Evolutionary conservation across 2,329 filamentous ascomycete genomes (phyloP), one percentile per base, ranked within the genome.

Genomic region (Neonectria sp.): DNA sequence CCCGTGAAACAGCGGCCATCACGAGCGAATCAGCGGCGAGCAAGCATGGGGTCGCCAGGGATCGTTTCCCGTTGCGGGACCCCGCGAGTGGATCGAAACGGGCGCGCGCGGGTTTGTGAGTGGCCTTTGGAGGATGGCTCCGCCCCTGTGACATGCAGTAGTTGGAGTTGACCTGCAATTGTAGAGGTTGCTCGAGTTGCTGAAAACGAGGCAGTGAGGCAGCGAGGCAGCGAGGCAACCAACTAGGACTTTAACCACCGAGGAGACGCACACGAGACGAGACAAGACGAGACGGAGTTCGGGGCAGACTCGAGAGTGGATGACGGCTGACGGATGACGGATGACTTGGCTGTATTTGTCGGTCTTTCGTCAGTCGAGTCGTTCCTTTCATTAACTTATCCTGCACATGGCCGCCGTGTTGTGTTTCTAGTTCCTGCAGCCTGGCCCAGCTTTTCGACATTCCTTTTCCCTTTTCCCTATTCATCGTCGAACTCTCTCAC

Each of bases 1-100:
- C 71, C 74, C 76, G 72, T 75, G 73, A 56, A 73, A 78, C 71
- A 76, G 60, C 62, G 76, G 73, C 66, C 76, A 62, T 67, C 79
- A 80, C 73, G 74, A 77, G 74, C 75, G 73, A 77, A 77, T 77
- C 75, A 76, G 49, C 27, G 51, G 11, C 35, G 40, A 29, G 48
- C n/a, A 55, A 46, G 52, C 52, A 24, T 64, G 60, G 52, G 60
- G 57, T 62, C 27, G 17, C 57, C 66, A 60, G 68, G 62, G 74
- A 71, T 73, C 17, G 40, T 17, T 68, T 51, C 24, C 64, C 61
- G 56, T 24, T 57, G 68, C 65, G 43, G 69, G 62, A 56, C 46
- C 51, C 61, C 56, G 37, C 45, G 8, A 55, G 73, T 75, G 73
- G 73, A 63, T 48, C 55, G 25, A 60, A 56, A 46, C 3, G 31